Percentiles rank a stretch among this genome's conserved stretches.
Conservation (phyloP, 1,139 yeast genomes). For the Lodderomyces beijingensis region DNA sequence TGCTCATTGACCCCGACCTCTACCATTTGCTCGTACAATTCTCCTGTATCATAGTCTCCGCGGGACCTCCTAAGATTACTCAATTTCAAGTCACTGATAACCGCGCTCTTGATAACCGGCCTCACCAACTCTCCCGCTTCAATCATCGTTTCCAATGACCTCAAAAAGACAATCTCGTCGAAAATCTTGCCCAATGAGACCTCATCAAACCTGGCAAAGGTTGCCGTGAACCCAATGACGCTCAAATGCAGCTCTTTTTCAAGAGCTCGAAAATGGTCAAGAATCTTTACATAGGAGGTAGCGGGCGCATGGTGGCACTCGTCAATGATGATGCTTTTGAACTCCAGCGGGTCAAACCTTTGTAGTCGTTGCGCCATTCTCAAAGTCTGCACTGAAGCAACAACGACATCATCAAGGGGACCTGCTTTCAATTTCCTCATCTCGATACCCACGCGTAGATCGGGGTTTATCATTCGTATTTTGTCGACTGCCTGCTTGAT, state of each 20-base stretch:
- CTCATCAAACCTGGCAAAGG: constrained; percentile 65
- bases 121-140: constrained; percentile 66
- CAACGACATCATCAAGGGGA: constrained; percentile 56
- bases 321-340: constrained; percentile 75
- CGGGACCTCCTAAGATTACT: constrained; percentile 24
- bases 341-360: constrained; percentile 52
- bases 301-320: constrained; percentile 96
- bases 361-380: constrained; percentile 45
- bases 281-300: constrained; percentile 53
- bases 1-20: constrained; percentile 28
- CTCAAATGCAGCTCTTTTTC: constrained; percentile 40
- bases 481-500: constrained; percentile 64
- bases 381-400: constrained; percentile 76
- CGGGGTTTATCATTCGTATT: constrained; percentile 47
- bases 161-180: constrained; percentile 73
- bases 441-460: constrained; percentile 59
- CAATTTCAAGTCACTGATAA: constrained; percentile 39
- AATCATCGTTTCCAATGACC: constrained; percentile 66
- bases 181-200: constrained; percentile 54
- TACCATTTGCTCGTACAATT: constrained; percentile 55
- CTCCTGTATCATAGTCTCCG: constrained; percentile 53
- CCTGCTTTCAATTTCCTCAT: constrained; percentile 51
- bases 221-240: constrained; percentile 86
- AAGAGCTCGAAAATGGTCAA: constrained; percentile 55
- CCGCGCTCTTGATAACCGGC: constrained; percentile 59